These are phyloP conservation scores for Davidsoniella virescens DNA, from an alignment of 2,329 filamentous ascomycete species.

Conservation along the genomic window DNA sequence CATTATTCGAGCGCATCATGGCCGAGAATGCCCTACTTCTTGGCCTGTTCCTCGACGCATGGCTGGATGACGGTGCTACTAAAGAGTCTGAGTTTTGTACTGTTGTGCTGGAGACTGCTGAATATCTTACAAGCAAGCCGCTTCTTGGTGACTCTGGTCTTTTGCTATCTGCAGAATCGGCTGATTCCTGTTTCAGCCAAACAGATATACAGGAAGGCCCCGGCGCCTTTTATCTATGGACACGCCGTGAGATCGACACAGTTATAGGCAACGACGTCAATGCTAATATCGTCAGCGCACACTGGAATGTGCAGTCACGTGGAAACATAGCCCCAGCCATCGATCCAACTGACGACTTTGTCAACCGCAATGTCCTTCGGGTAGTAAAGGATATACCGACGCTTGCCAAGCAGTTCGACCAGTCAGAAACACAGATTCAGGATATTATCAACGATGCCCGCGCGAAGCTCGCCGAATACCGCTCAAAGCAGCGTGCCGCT, in stretches of 20 bases:
- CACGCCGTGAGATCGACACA: slow-evolving; percentile 65
- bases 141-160: slow-evolving; percentile 54
- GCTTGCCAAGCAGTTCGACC: slow-evolving; percentile 58
- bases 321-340: slow-evolving; percentile 73
- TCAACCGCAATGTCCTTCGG: slow-evolving; percentile 79
- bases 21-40: slow-evolving; percentile 83
- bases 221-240: slow-evolving; percentile 93
- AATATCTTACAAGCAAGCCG: slow-evolving; percentile 63
- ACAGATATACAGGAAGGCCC: slow-evolving; percentile 59
- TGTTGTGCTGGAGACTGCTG: slow-evolving; percentile 63
- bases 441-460: slow-evolving; percentile 51
- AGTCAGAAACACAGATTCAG: slow-evolving; percentile 52
- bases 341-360: slow-evolving; percentile 85
- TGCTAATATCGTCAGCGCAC: slow-evolving; percentile 38
- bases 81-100: slow-evolving; percentile 57
- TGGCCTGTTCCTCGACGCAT: slow-evolving; percentile 72
- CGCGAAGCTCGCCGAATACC: slow-evolving; percentile 50
- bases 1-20: slow-evolving; percentile 95
- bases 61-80: slow-evolving; percentile 37
- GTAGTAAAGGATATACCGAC: slow-evolving; percentile 51
- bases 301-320: slow-evolving; percentile 70
- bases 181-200: slow-evolving; percentile 62
- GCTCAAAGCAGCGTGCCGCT: slow-evolving; percentile 56
- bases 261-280: slow-evolving; percentile 40
- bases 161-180: slow-evolving; percentile 78